Evolutionary conservation across 352 stramenopile genomes (phyloP), one percentile per base, ranked within the genome.

Genomic region (Pythium aristosporum): DNA sequence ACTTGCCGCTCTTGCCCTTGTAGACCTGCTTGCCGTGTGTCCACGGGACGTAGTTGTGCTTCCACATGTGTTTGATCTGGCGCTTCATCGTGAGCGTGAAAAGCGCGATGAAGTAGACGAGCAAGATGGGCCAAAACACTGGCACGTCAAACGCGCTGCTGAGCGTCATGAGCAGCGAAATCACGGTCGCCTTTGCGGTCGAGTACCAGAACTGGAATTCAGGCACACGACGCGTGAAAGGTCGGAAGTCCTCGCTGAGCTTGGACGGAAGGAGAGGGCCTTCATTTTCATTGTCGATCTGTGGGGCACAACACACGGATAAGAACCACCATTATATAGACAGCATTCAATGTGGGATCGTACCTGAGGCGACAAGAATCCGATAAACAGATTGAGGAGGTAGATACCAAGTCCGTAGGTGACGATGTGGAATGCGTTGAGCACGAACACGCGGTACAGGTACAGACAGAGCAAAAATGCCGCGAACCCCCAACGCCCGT

Each of bases 41-140:
- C 82, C 97, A 98, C 21, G 97, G 97, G 9, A 99, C 96, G 76
- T 99, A 99, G 73, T 98, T 98, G 85, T 99, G 95, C 81, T 99
- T 99, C 86, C 98, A 98, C 97, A 99, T 99, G 80, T 99, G 97
- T 75, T 97, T 94, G 79, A 99, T 98, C 86, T 99, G 97, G 72
- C 96, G 89, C 83, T 99, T 99, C 97, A 99, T 99, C 20, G 97
- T 99, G 69, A 99, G 88, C 77, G 98, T 92, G 72, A 99, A 99
- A 18, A 99, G 85, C 55, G 98, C 87, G 70, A 98, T 96, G 76
- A 99, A 99, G 86, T 99, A 99, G 64, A 99, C 83, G 30, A 99
- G 77, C 61, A 99, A 73, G 71, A 99, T 99, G 20, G 97, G 97
- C 97, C 97, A 99, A 79, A 99, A 99, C 8, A 99, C 97, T 0